phyloP scores from a whole-genome alignment of 1,284 basidiomycete species.

The Rhizoctonia solani region DNA sequence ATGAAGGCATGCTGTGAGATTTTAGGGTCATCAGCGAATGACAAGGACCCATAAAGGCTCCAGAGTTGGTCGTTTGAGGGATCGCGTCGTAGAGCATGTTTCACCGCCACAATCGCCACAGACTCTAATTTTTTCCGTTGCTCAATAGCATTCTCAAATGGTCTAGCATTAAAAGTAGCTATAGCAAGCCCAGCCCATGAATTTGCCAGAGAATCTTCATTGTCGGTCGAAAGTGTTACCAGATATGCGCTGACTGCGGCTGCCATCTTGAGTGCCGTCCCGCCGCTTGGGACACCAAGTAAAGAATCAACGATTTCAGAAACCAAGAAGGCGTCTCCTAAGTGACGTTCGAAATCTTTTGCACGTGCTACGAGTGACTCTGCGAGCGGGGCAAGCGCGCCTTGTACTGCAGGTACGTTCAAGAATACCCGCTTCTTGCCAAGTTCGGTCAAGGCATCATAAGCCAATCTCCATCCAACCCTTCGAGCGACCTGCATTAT shows the following conservation, averaged over 20 bases:
- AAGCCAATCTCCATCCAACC: conserved; percentile 85
- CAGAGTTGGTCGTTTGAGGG: conserved; percentile 79
- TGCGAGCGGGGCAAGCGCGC: conserved; percentile 39
- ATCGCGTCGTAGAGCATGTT: conserved; percentile 75
- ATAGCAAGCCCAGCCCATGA: conserved; percentile 80
- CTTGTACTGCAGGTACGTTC: conserved; percentile 42
- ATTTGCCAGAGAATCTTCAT: conserved; percentile 60
- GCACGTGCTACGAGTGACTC: conserved; percentile 44
- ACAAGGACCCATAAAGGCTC: conserved; percentile 77
- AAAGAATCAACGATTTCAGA: conserved; percentile 15
- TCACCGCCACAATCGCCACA: conserved; percentile 62
- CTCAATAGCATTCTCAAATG: conserved; percentile 13
- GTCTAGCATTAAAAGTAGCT: conserved; percentile 49
- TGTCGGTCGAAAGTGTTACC: conserved; percentile 66
- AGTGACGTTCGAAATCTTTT: conserved; percentile 49
- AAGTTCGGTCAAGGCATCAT: conserved; percentile 75
- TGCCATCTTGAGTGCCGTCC: conserved; percentile 56
- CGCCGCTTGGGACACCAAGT: conserved; percentile 15
- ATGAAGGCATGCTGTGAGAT: conserved; percentile 92
- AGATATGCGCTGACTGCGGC: conserved; percentile 74
- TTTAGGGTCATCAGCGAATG: conserved; percentile 69
- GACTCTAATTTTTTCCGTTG: conserved; percentile 1
- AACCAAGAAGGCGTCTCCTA: conserved; percentile 16
- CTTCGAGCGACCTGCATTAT: conserved; percentile 60
- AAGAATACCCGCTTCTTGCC: conserved; percentile 50